Conservation (phyloP, 169 alveolate genomes). For the Eimeria necatrix region DNA sequence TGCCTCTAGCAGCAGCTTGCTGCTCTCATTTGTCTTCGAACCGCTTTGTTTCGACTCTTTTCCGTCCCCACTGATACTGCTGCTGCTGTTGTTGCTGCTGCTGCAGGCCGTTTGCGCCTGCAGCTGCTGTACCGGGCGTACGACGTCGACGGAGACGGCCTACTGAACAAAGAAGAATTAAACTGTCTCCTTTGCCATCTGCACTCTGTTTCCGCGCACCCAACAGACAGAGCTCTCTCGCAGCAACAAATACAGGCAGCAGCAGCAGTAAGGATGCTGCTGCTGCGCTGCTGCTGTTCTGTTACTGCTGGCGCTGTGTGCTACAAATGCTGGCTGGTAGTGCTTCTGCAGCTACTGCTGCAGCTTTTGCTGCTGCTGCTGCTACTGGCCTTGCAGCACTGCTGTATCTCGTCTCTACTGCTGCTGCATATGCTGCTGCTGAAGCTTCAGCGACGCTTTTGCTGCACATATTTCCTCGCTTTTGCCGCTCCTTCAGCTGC, state of each 20-base stretch:
- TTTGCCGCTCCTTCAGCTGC: neutral
- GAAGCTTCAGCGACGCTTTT: no score
- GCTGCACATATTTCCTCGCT: neutral
- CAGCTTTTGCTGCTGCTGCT: conserved; percentile 2
- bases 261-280: neutral
- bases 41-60: neutral
- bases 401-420: no score
- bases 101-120: conserved; percentile 38
- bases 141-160: conserved; percentile 57
- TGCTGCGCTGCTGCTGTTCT: conserved; percentile 1
- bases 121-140: conserved; percentile 58
- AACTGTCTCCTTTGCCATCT: conserved; percentile 53
- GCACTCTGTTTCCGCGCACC: conserved; percentile 26
- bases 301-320: neutral
- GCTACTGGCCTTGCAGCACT: neutral
- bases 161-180: neutral
- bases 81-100: neutral
- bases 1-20: neutral
- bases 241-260: neutral
- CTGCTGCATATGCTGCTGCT: no score
- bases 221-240: neutral
- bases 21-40: neutral
- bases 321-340: neutral
- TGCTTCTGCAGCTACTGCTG: neutral
- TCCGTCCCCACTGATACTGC: neutral